phyloP scores from a whole-genome alignment of 371 early-diverging fungal genomes.

The Apophysomyces ossiformis region DNA sequence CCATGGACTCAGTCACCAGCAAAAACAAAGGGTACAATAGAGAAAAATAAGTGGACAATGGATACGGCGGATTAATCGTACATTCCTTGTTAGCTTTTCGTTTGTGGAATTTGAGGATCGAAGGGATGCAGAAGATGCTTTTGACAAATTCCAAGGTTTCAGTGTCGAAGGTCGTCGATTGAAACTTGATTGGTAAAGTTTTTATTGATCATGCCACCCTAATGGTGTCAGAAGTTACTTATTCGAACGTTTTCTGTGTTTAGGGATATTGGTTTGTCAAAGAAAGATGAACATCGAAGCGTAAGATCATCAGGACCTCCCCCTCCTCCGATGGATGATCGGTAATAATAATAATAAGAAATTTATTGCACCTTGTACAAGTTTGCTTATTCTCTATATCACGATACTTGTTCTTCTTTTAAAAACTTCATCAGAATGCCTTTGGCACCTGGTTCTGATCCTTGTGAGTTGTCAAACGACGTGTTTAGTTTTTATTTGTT shows the following conservation, averaged over 20 bases:
- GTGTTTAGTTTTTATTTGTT: neutral
- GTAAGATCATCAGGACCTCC: conserved; percentile 22
- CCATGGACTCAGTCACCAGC: conserved; percentile 70
- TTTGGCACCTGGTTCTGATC: conserved; percentile 15
- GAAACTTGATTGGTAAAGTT: conserved; percentile 72
- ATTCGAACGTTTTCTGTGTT: neutral
- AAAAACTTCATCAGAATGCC: neutral
- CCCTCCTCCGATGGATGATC: conserved; percentile 16
- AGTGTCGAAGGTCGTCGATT: conserved; percentile 75
- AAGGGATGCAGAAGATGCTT: conserved; percentile 78
- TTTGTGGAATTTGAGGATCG: conserved; percentile 81
- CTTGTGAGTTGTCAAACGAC: neutral
- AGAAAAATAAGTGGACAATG: neutral
- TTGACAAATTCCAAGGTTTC: conserved; percentile 73
- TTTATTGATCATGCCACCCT: neutral
- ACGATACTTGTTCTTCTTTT: conserved; percentile 3
- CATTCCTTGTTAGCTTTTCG: conserved; percentile 58
- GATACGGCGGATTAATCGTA: neutral
- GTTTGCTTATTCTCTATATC: neutral
- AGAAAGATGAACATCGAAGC: conserved; percentile 61
- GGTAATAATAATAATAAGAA: conserved; percentile 3
- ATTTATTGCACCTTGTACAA: too few species aligned
- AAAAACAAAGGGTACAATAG: conserved; percentile 74
- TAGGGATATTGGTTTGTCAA: conserved; percentile 71
- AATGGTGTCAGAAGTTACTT: neutral